Evolutionary conservation across 176 grass and related monocot genomes (phyloP), one percentile per base, ranked within the genome.

Genomic region (Thinopyrum elongatum): DNA sequence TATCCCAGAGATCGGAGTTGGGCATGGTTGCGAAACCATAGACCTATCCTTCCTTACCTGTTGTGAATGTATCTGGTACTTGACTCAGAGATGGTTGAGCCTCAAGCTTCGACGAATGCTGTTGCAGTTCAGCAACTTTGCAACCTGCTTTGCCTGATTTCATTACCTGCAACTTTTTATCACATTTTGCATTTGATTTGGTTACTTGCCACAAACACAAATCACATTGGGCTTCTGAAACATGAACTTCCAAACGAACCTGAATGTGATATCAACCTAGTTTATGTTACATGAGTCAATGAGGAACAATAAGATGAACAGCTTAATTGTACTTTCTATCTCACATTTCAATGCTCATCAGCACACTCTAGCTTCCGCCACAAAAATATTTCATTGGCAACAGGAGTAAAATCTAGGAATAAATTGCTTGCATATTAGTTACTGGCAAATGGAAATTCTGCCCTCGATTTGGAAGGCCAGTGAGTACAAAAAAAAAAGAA

Each of bases 181-280:
- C 59, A n/a, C 39, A 14, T 27, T 82, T 78, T 80, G 51, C 22
- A 77, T 77, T 38, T 47, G 35, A 81, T 76, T 28, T 82, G 61
- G 67, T 22, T 16, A 22, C 76, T 16, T 57, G 33, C 25, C 59
- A 46, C 21, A 72, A 23, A 35, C 49, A 53, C 49, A 53, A 7
- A 53, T 63, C 77, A 27, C 12, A 4, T n/a, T 41, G 63, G 74
- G 10, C 46, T n/a, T 86, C 2, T 70, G 5, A 15, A 38, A 53
- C n/a, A 57, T 68, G 61, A 38, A 31, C 28, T 21, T 58, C 15
- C 39, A 70, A 4, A 8, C 23, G 2, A 46, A 71, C 5, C 12
- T 61, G 34, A 26, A 78, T 72, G n/a, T 71, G 8, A n/a, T 42
- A 7, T 23, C 14, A 8, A 47, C 27, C 22, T 68, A 4, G 10